Percentiles rank a stretch among this genome's conserved stretches.
Conservation (phyloP, 73 alveolate species). For the Stentor coeruleus region DNA sequence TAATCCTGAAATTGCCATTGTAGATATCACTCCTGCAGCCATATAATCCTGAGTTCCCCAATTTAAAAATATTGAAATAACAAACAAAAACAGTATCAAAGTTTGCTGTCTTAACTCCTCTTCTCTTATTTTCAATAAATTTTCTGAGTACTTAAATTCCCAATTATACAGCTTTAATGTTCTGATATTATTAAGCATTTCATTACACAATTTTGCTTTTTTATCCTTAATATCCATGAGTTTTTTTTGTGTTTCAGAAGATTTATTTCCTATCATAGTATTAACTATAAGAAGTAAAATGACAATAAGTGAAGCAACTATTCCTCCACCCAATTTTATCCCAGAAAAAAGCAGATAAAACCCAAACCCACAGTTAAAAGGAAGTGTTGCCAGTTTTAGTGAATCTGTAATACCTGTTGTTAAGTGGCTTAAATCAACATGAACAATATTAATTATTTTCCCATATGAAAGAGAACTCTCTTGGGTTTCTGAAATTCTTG, state of each 20-base stretch:
- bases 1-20: not conserved
- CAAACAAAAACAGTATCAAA: not conserved
- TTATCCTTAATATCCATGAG: not conserved
- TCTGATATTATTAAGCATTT: not conserved
- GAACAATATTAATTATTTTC: not conserved
- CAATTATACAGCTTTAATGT: not conserved
- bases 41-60: slow-evolving; percentile 11
- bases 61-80: not conserved
- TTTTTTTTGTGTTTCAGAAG: not conserved
- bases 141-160: not conserved
- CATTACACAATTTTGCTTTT: not conserved
- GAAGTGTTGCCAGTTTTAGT: not conserved
- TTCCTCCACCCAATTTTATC: not conserved
- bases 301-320: not conserved
- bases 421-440: not conserved
- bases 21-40: not conserved
- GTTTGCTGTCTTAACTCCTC: not conserved
- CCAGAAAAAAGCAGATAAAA: not conserved
- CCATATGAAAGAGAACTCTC: not conserved
- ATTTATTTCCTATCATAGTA: not conserved
- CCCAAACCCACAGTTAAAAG: not conserved
- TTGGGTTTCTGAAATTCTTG: no score
- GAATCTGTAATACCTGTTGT: not conserved
- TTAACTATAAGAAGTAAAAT: not conserved
- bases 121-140: not conserved